Conservation (phyloP, 371 early-diverging fungal species). For the Funneliformis caledonium region DNA sequence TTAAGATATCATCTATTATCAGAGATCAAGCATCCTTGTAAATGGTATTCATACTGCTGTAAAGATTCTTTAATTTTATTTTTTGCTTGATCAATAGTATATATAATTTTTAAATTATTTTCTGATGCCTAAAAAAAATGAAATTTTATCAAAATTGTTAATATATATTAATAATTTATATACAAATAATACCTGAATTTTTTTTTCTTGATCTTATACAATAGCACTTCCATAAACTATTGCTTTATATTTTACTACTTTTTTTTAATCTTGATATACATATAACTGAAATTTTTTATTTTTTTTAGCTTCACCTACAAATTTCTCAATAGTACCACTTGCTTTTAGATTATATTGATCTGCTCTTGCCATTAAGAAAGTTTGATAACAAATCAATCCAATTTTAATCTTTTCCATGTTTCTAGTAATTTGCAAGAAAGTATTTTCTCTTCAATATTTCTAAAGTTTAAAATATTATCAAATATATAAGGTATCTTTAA, state of each 20-base stretch:
- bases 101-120: background rate
- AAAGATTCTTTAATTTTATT: background rate
- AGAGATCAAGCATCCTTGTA: background rate
- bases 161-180: constrained; percentile 2
- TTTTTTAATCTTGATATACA: background rate
- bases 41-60: background rate
- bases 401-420: background rate
- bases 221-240: background rate
- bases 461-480: background rate
- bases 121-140: background rate
- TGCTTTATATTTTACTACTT: no score
- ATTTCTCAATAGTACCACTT: background rate
- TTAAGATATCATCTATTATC: background rate
- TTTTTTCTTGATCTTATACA: background rate
- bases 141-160: background rate
- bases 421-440: background rate
- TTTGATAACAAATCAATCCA: constrained; percentile 1
- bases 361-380: background rate
- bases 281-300: constrained; percentile 1
- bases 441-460: background rate
- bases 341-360: background rate
- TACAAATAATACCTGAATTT: background rate
- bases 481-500: background rate
- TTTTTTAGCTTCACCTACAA: background rate
- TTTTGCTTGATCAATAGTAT: background rate